phyloP scores from a whole-genome alignment of 1,284 basidiomycete species.

The Marasmius fiardii region DNA sequence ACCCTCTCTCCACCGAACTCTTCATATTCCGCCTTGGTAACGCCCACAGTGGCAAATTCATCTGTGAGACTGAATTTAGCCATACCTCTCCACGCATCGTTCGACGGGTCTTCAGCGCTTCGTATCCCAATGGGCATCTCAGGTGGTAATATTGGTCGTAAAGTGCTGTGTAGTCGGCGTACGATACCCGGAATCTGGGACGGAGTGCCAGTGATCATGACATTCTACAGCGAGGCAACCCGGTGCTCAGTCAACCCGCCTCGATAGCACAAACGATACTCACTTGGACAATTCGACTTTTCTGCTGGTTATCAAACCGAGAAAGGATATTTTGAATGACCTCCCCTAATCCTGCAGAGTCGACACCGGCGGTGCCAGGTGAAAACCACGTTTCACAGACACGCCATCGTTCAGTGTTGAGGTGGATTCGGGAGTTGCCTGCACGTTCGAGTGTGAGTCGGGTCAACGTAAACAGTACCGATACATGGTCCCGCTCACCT shows the following conservation, averaged over 20 bases:
- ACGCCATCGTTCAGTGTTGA: conserved; percentile 92
- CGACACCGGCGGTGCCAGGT: conserved; percentile 90
- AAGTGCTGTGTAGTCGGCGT: conserved; percentile 62
- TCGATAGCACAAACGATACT: conserved; percentile 5
- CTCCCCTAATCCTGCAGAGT: conserved; percentile 92
- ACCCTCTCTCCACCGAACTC: conserved; percentile 87
- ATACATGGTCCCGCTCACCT: conserved; percentile 34
- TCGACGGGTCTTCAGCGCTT: conserved; percentile 59
- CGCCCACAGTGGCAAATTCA: conserved; percentile 43
- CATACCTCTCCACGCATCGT: conserved; percentile 95
- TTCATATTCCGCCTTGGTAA: conserved; percentile 83
- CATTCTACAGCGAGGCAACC: conserved; percentile 57
- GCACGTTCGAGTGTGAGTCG: conserved; percentile 8
- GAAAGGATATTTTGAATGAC: conserved; percentile 84
- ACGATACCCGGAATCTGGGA: conserved; percentile 73
- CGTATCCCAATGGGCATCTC: conserved; percentile 66
- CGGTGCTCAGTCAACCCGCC: not conserved
- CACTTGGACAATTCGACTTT: conserved; percentile 58
- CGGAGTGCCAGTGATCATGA: conserved; percentile 89
- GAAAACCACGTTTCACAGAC: conserved; percentile 95
- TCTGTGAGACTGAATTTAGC: conserved; percentile 71
- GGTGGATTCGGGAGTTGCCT: conserved; percentile 76
- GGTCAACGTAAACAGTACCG: not conserved
- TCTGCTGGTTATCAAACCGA: conserved; percentile 71
- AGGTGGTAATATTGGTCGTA: conserved; percentile 82